A percentile compares a stretch with the other conserved stretches of the same genome.
phyloP scores from a whole-genome alignment of 2,329 filamentous ascomycete species.

The Fusarium buxicola region DNA sequence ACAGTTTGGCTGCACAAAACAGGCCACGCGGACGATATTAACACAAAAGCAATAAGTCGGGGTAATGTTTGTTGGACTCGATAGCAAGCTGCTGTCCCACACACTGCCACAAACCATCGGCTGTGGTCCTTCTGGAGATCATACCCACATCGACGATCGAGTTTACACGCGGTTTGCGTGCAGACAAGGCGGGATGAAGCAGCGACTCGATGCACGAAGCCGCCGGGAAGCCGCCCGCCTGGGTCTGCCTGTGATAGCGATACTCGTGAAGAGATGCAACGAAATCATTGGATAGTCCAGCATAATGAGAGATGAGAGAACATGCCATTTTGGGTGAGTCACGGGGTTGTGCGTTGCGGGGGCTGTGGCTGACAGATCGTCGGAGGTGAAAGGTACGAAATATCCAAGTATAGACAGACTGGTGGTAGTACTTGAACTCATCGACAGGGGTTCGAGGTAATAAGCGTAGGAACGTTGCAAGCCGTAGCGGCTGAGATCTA shows the following conservation, averaged over 20 bases:
- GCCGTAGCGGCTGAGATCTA: conserved; percentile 41
- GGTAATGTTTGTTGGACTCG: conserved; percentile 26
- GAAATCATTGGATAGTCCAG: conserved; percentile 27
- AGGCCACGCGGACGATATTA: conserved; percentile 23
- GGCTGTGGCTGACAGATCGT: conserved; percentile 38
- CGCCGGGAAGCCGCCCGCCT: conserved; percentile 33
- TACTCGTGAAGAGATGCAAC: conserved; percentile 13
- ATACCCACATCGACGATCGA: conserved; percentile 28
- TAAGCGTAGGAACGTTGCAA: conserved; percentile 23
- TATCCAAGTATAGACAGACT: conserved; percentile 14
- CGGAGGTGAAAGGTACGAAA: conserved; percentile 21
- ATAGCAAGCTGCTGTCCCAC: conserved; percentile 20
- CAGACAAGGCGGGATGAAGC: conserved; percentile 7
- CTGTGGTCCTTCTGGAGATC: conserved; percentile 21
- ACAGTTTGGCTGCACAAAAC: conserved; percentile 23
- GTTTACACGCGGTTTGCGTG: conserved; percentile 23
- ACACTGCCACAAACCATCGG: conserved; percentile 23
- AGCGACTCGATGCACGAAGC: conserved; percentile 35
- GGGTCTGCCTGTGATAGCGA: conserved; percentile 6
- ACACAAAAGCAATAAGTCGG: conserved; percentile 15
- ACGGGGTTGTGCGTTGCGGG: conserved; percentile 40
- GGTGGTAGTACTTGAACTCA: conserved; percentile 4
- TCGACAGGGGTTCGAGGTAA: conserved; percentile 22
- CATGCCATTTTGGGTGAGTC: conserved; percentile 37
- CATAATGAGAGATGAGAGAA: conserved; percentile 27